Evolutionary conservation across 805 yeast genomes (phyloP).

Genomic region (Candida arabinofermentans): DNA sequence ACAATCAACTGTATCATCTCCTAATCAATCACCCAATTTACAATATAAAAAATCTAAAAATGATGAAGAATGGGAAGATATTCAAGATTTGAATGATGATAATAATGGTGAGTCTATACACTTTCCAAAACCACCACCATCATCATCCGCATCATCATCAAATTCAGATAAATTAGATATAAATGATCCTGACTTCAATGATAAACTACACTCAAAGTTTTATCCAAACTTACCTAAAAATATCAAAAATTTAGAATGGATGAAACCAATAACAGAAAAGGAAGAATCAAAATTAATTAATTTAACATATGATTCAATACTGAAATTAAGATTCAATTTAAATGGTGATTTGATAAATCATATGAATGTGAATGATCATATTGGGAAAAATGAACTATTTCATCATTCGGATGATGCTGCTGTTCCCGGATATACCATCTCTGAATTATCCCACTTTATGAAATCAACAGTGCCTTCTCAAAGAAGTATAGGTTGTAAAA

Average conservation of each 20-base stretch:
- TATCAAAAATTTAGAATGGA: constrained; percentile 83
- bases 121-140: constrained; percentile 51
- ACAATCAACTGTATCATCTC: background rate
- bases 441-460: constrained; percentile 74
- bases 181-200: constrained; percentile 73
- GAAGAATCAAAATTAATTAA: constrained; percentile 34
- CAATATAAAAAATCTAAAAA: constrained; percentile 5
- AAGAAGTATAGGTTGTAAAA: constrained; percentile 79
- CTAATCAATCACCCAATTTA: background rate
- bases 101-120: constrained; percentile 46
- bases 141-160: no score
- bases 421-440: constrained; percentile 86
- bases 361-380: constrained; percentile 17
- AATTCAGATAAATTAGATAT: constrained; percentile 41
- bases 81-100: constrained; percentile 44
- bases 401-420: constrained; percentile 90
- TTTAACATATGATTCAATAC: constrained; percentile 44
- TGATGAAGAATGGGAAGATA: constrained; percentile 46
- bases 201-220: constrained; percentile 75
- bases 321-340: constrained; percentile 84
- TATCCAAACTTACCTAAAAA: constrained; percentile 90
- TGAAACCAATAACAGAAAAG: constrained; percentile 66
- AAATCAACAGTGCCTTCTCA: constrained; percentile 82
- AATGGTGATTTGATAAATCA: constrained; percentile 65
- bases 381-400: constrained; percentile 60